Evolutionary conservation across 345 rosid genomes (phyloP).

Genomic region (Eucalyptus cloeziana): DNA sequence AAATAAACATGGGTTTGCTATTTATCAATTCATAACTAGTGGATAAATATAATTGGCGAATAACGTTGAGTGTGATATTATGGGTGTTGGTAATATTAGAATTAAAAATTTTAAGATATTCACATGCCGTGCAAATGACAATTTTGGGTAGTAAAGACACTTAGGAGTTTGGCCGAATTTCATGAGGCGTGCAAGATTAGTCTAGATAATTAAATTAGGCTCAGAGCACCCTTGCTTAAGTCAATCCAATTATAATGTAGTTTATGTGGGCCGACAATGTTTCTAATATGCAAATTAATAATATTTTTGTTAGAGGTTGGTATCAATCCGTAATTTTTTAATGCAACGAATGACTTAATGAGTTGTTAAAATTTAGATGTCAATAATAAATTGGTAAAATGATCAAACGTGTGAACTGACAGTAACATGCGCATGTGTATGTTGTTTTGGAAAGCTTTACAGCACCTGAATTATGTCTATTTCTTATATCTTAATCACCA

Average conservation of each 20-base stretch:
- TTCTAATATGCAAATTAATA: background rate
- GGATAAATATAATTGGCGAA: background rate
- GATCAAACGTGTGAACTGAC: background rate
- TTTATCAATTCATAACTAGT: background rate
- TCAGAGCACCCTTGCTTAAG: background rate
- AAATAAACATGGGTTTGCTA: no score
- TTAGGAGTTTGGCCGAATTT: background rate
- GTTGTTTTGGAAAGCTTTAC: background rate
- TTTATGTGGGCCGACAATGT: background rate
- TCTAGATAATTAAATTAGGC: background rate
- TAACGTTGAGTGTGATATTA: background rate
- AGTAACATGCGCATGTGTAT: background rate
- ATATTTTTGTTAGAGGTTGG: background rate
- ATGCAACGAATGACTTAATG: background rate
- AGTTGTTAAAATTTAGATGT: background rate
- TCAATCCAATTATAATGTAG: background rate
- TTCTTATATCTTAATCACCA: background rate
- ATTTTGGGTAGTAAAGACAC: background rate
- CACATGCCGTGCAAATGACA: background rate
- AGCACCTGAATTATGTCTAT: background rate
- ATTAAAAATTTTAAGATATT: background rate
- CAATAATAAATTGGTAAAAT: background rate
- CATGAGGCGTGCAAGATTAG: background rate
- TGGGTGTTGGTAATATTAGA: background rate
- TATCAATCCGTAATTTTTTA: fast-evolving